Base-by-base conservation (phyloP, 2,329 filamentous ascomycete genomes). In the Chrysosphaeria jannelii region DNA sequence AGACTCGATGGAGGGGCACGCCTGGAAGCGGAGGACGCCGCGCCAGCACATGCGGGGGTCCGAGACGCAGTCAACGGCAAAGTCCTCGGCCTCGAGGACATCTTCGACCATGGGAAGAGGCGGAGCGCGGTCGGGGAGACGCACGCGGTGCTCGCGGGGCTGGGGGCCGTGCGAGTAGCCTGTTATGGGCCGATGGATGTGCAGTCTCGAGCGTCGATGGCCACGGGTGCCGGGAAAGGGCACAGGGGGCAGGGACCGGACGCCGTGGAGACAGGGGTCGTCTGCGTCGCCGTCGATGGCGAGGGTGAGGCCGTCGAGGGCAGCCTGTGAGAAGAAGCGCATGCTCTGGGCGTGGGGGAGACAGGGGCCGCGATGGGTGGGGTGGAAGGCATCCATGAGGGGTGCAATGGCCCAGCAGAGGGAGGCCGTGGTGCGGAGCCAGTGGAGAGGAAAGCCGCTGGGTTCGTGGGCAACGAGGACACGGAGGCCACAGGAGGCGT, bases 371-470 rank as follows among this genome's bases (percentile, higher is more conserved):
- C 27, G 24, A 10, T 10, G 10, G 4, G n/a, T 2, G 2, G 27
- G 27, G 10, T 28, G 27, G 17, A 28, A 26, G 2, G 10, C 10
- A 18, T 28, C 27, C 6, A 27, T 14, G 5, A 28, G 16, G 3
- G 27, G 27, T 10, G 22, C 10, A 2, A 18, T 13, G 3, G 25
- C 24, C 24, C 25, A 28, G 22, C 20, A 22, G 5, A 28, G 10
- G 3, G 27, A 24, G 2, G 22, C 27, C 1, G n/a, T 13, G 3
- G 16, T 24, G 2, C 27, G 24, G 7, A 24, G 7, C 27, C 27
- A 28, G 4, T 20, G 9, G 6, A 24, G n/a, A 5, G 19, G 14
- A 13, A 28, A 26, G 2, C 27, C 27, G 3, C 16, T 13, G 3
- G 6, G 3, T 3, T 13, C 16, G 5, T 24, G 20, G 5, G 24